Conservation (phyloP, 495 filamentous ascomycete species). For the Articulospora tetracladia region DNA sequence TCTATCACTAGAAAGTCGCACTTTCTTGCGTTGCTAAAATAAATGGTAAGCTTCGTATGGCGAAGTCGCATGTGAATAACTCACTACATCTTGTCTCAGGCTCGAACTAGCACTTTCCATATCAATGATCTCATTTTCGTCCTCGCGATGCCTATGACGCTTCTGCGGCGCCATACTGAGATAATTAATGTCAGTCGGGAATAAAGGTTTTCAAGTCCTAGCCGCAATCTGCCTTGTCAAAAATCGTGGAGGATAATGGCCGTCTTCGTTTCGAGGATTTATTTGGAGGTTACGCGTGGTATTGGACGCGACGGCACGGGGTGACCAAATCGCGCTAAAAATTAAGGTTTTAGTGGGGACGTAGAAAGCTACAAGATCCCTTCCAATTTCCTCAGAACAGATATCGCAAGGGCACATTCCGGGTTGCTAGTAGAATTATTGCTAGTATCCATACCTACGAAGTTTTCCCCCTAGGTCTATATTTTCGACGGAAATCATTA, state of each 20-base stretch:
- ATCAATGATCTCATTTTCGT: constrained; percentile 44
- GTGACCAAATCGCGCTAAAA: not conserved
- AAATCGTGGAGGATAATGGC: not conserved
- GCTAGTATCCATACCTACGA: no score
- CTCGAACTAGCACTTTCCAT: constrained; percentile 39
- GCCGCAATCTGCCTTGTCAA: not conserved
- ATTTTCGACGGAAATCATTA: no score
- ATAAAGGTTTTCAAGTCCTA: no score
- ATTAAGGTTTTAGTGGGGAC: not conserved
- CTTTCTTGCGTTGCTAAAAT: constrained; percentile 39
- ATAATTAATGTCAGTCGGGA: not conserved
- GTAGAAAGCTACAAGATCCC: not conserved
- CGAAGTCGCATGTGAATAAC: constrained; percentile 13
- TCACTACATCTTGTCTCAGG: constrained; percentile 42
- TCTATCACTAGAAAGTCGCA: constrained; percentile 32
- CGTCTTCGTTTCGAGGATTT: not conserved
- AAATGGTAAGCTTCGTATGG: constrained; percentile 4
- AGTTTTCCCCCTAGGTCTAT: no score
- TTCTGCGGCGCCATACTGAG: constrained; percentile 22
- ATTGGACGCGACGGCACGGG: no score
- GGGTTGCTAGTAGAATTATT: no score
- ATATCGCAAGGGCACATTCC: no score
- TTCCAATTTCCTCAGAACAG: constrained; percentile 1
- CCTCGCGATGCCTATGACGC: constrained; percentile 28
- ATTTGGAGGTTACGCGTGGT: not conserved